phyloP scores from a whole-genome alignment of 2,329 filamentous ascomycete species.

The Capronia americana region DNA sequence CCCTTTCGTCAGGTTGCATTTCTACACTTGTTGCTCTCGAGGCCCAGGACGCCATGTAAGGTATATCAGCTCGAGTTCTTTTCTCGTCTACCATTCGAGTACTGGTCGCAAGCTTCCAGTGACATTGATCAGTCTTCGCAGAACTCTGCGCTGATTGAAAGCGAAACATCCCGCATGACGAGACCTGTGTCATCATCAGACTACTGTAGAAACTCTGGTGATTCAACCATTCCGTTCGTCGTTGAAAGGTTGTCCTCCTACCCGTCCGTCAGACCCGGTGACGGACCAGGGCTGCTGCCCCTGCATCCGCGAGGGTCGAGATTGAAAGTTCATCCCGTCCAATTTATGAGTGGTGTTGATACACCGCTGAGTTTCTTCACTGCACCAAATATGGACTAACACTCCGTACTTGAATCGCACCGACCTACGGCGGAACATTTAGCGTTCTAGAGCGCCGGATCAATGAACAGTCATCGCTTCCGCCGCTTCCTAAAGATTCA shows the following conservation, averaged over 20 bases:
- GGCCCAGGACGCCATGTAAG: neutral
- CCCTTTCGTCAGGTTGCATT: neutral
- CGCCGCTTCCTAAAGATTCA: neutral
- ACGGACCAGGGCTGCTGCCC: too few relatives aligned
- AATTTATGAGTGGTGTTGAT: neutral
- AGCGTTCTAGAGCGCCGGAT: neutral
- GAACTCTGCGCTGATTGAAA: neutral
- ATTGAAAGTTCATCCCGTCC: neutral
- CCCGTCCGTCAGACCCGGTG: too few relatives aligned
- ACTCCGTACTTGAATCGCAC: neutral
- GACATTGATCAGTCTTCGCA: neutral
- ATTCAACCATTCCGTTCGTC: too few relatives aligned
- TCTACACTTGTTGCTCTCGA: neutral
- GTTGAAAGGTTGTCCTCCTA: neutral
- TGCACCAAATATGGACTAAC: neutral
- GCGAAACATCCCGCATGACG: too few relatives aligned
- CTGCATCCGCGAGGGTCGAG: neutral
- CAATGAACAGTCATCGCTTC: neutral
- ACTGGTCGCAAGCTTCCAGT: neutral
- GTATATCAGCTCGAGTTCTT: neutral
- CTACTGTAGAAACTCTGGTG: too few relatives aligned
- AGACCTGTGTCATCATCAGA: too few relatives aligned
- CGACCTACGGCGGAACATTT: neutral
- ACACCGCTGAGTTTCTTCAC: neutral
- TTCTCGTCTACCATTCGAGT: neutral